A percentile compares a stretch with the other conserved stretches of the same genome.
Evolutionary conservation across 139 green algal genomes (phyloP).

Genomic region (Yamagishiella unicocca): DNA sequence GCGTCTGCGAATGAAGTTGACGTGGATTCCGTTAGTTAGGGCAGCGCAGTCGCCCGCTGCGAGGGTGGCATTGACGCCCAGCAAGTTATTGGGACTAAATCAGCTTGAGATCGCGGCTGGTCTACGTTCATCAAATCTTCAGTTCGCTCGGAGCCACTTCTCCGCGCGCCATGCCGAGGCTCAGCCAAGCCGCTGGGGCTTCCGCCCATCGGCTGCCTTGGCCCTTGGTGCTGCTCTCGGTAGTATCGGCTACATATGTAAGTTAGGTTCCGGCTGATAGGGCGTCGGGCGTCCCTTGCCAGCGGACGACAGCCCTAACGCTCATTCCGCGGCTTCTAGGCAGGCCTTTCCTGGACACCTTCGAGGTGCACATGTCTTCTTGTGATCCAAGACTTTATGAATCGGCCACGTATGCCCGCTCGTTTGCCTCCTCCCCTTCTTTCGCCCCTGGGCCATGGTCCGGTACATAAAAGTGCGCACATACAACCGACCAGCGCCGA

Average conservation of each 20-base stretch:
- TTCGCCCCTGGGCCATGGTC: too few species aligned
- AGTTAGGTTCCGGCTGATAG: not conserved
- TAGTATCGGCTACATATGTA: conserved; percentile 3
- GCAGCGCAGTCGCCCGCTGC: not conserved
- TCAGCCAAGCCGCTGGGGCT: conserved; percentile 3
- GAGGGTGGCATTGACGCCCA: not conserved
- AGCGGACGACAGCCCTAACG: not conserved
- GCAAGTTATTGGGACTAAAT: not conserved
- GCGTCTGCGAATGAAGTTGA: not conserved
- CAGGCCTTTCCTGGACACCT: not conserved
- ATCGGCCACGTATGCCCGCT: too few species aligned
- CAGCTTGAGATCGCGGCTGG: not conserved
- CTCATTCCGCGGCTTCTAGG: not conserved
- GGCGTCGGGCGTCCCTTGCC: not conserved
- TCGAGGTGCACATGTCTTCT: not conserved
- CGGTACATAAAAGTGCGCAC: too few species aligned
- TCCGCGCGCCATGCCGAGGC: not conserved
- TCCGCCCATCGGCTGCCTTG: not conserved
- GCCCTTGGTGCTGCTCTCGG: not conserved
- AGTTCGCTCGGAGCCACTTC: not conserved
- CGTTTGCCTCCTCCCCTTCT: too few species aligned
- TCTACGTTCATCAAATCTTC: not conserved
- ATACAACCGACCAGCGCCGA: not conserved
- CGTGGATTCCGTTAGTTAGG: not conserved
- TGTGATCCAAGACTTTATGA: not conserved